Base-by-base conservation (phyloP, 2,329 filamentous ascomycete genomes). In the Gaeumannomyces tritici region DNA sequence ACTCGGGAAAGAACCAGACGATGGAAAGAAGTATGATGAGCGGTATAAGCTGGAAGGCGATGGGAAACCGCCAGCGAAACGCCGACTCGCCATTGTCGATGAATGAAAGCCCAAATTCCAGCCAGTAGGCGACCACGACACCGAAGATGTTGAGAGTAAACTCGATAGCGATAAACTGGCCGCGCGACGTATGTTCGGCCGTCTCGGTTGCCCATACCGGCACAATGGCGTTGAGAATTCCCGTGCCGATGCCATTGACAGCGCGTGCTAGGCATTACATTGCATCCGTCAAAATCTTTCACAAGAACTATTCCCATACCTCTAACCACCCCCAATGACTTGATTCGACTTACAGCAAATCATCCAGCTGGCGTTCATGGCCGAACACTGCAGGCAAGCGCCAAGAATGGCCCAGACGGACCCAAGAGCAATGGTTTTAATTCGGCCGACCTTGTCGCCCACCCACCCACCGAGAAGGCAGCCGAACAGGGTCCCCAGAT, bases 121-220 rank as follows among this genome's bases (percentile, higher is more conserved):
- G 64, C 70, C 70, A 73, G 65, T 72, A 73, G 15, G 70, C 70
- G 56, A 72, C 70, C 63, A 70, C 69, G 60, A 73, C 71, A 29
- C 71, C 71, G 27, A 65, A 66, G 27, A 67, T 66, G 59, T 66
- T 66, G 27, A 66, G 65, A 0, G 87, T 90, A 65, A 91, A 90
- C 68, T 90, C 88, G 62, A 89, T 85, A 12, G 86, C 85, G 63
- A 90, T 84, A 65, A 89, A 89, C 59, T 85, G 80, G 7, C 89
- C 89, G 55, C 89, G 81, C 2, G 83, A 86, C 0, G 82, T 89
- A 68, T 89, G 85, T 54, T 87, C 83, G 0, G 86, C 83, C 0
- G 84, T 88, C 72, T 90, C 88, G 0, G 87, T 88, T 0, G 86
- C 86, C 86, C 86, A 90, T 4, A 89, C 86, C 0, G 88, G 88